Evolutionary conservation across 441 rosid species (phyloP), one percentile per base, ranked within the genome.

Genomic region (Corymbia citriodora): DNA sequence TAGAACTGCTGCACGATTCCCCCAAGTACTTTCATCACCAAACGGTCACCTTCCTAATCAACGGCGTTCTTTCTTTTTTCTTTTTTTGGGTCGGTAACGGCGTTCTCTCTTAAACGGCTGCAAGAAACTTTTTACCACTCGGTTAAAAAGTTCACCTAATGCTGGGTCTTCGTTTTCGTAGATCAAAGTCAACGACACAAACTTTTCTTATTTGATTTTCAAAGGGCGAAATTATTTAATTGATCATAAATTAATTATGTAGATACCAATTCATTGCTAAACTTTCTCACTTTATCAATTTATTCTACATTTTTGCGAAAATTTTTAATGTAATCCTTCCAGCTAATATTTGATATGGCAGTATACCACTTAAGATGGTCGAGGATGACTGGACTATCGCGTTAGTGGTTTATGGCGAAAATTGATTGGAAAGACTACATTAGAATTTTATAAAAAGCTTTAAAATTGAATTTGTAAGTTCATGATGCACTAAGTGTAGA

Each of bases 341-440:
- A 1, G 1, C 18, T 8, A 12, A 79, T 79, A 3, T 45, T 23
- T 1, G 6, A 72, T 0, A 0, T 19, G 82, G 4, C 0, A 1
- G 15, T 10, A 7, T 72, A 9, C 0, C 8, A 11, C 8, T 2
- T 72, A 10, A 8, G 4, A 72, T 0, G 2, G 10, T 0, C 0
- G 1, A 2, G 2, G 9, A 72, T 72, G 49, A 72, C 5, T 10
- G 7, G 2, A 72, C 0, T 23, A 0, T 9, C 4, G 0, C 0
- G 0, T 36, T 0, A 6, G 1, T 18, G 27, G 18, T 23, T 40
- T 21, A 5, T 0, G 15, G 2, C 0, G 2, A 1, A 7, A 7
- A 40, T 23, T 79, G 6, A 0, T 1, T 2, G 9, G 4, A n/a
- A 63, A 5, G 10, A n/a, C 5, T n/a, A 3, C 19, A 40, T 40